Evolutionary conservation across 1,139 yeast genomes (phyloP), one percentile per base, ranked within the genome.

Genomic region (Debaryomyces udenii): DNA sequence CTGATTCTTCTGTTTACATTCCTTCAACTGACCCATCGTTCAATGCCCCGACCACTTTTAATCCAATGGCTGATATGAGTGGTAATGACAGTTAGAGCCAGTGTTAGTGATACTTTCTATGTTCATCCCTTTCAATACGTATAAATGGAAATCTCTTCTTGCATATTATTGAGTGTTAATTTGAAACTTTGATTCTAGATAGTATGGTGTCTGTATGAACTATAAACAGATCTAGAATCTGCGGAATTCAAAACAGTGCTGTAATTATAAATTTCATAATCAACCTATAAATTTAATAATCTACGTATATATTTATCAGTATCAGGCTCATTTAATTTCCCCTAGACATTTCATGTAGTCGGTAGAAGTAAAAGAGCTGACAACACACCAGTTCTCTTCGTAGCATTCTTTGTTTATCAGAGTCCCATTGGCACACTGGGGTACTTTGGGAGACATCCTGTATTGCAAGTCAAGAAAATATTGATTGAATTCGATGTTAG

Each of bases 371-470:
- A 35, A 35, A 10, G 41, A 18, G 18, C 41, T 33, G 3, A 68
- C 63, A 43, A 64, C 64, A 53, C 77, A 76, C 56, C 75, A 77
- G 53, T 74, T 76, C 46, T 65, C 60, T 18, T 56, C 52, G 39
- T 61, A 64, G 53, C 82, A 76, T 1, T 56, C 61, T 28, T 54
- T 64, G 3, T 69, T 51, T 28, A 66, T 54, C 3, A 42, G 43
- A 6, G 66, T 52, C 10, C 64, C 66, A 43, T 66, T 66, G 10
- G 58, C 53, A 59, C 84, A 79, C 20, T 64, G 53, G 20, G 78
- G 76, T 20, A 64, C 68, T 35, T 59, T 64, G 20, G 86, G 85
- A 31, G 85, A 75, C 46, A 62, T 61, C 54, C 89, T 72, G 57
- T 69, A 75, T 40, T 79, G 73, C 40, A 61, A 61, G 40, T 70